Conservation (phyloP, 306 rosid genomes). For the Delonix regia region DNA sequence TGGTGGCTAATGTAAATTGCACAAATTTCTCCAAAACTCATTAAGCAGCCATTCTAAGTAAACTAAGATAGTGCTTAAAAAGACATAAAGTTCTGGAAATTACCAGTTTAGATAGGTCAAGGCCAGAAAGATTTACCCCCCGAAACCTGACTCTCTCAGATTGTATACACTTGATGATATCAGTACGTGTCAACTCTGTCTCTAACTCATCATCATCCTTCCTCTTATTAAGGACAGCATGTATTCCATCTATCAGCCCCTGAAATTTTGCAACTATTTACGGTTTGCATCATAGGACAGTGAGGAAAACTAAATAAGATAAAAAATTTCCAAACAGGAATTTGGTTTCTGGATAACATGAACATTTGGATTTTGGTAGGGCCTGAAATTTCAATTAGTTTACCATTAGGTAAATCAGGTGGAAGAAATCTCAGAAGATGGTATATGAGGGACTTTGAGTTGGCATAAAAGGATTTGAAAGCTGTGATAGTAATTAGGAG, state of each 20-base stretch:
- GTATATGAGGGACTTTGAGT: constrained; percentile 1
- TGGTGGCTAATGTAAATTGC: constrained; percentile 1
- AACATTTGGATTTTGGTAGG: constrained; percentile 8
- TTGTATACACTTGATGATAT: constrained; percentile 93
- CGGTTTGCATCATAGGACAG: background rate
- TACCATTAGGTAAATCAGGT: constrained; percentile 21
- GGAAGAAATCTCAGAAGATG: constrained; percentile 7
- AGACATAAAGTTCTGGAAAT: constrained; percentile 26
- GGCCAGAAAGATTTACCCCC: constrained; percentile 94
- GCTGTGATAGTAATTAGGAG: constrained; percentile 3
- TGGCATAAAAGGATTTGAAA: background rate
- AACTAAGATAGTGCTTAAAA: constrained; percentile 14
- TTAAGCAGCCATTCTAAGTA: constrained; percentile 13
- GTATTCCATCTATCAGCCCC: constrained; percentile 86
- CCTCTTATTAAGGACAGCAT: constrained; percentile 50
- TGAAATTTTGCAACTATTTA: constrained; percentile 37
- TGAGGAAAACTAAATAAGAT: background rate
- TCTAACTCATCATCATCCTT: constrained; percentile 68
- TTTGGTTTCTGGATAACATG: background rate
- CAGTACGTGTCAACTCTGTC: constrained; percentile 81
- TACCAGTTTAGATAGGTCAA: constrained; percentile 96
- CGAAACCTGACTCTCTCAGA: constrained; percentile 84
- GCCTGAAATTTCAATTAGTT: constrained; percentile 27
- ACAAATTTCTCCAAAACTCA: constrained; percentile 10
- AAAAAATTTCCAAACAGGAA: background rate